These are phyloP conservation scores for Periconia sp. DNA, from an alignment of 2,329 filamentous ascomycete species.

Conservation along the genomic window DNA sequence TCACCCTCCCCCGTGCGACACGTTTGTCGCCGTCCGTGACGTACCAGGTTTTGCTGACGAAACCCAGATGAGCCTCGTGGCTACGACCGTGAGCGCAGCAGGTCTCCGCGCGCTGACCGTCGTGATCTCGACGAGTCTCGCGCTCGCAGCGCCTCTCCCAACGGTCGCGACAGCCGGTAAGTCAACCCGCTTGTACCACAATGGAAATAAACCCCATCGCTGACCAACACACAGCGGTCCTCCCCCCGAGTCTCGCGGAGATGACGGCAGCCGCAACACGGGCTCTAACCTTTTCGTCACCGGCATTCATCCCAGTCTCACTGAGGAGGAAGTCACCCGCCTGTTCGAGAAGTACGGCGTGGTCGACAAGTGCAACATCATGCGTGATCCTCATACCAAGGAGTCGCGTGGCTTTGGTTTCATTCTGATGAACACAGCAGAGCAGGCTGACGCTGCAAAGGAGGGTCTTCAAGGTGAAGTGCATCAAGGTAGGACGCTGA, in stretches of 20 bases:
- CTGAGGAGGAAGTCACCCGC: slow-evolving; percentile 85
- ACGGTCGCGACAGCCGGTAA: slow-evolving; percentile 54
- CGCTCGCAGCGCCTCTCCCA: slow-evolving; percentile 66
- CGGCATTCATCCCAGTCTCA: slow-evolving; percentile 90
- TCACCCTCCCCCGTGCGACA: slow-evolving; percentile 5
- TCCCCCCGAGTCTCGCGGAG: slow-evolving; percentile 50
- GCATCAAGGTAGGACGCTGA: slow-evolving; percentile 91
- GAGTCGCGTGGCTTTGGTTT: slow-evolving; percentile 99
- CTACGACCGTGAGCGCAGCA: slow-evolving; percentile 67
- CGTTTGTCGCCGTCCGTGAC: slow-evolving; percentile 2
- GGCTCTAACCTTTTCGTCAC: slow-evolving; percentile 99
- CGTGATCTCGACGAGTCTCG: slow-evolving; percentile 56
- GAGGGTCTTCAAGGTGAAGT: slow-evolving; percentile 93
- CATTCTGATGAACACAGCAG: slow-evolving; percentile 96
- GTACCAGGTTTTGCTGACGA: slow-evolving; percentile 20
- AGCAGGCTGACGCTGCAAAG: slow-evolving; percentile 95
- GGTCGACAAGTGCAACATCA: slow-evolving; percentile 99
- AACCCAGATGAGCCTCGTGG: slow-evolving; percentile 58
- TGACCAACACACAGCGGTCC: slow-evolving; percentile 47
- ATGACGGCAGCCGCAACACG: slow-evolving; percentile 84
- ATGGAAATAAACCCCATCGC: slow-evolving; percentile 4
- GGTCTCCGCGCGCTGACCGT: slow-evolving; percentile 61
- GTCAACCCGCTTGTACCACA: slow-evolving; percentile 5
- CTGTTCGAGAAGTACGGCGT: slow-evolving; percentile 99
- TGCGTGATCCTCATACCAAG: slow-evolving; percentile 97